phyloP scores from a whole-genome alignment of 352 stramenopile species.

The Saprolegnia parasitica region DNA sequence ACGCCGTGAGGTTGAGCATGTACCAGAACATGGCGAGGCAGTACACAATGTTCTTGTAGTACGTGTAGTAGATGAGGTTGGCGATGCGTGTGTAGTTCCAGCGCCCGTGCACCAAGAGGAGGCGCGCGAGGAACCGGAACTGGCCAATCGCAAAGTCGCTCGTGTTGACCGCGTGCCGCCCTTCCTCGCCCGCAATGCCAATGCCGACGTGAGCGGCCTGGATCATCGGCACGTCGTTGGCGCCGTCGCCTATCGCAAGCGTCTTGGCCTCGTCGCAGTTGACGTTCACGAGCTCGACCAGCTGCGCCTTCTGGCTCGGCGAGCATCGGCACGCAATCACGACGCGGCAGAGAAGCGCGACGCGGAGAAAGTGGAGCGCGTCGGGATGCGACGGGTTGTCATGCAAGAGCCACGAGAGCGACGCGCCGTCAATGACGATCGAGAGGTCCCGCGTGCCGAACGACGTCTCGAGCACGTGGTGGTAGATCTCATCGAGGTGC shows the following conservation, averaged over 20 bases:
- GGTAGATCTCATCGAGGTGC: conserved; percentile 75
- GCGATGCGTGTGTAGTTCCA: conserved; percentile 86
- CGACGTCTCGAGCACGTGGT: conserved; percentile 28
- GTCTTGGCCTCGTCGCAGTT: conserved; percentile 81
- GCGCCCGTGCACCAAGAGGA: conserved; percentile 75
- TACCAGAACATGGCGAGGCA: conserved; percentile 90
- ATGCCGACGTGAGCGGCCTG: conserved; percentile 86
- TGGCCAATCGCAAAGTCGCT: conserved; percentile 81
- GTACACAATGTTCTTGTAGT: conserved; percentile 92
- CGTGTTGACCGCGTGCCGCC: conserved; percentile 92
- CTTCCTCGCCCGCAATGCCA: conserved; percentile 97
- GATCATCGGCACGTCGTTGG: conserved; percentile 90
- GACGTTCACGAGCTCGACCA: conserved; percentile 94
- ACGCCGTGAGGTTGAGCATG: conserved; percentile 78
- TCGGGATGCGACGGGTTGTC: conserved; percentile 4
- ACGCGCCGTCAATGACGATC: conserved; percentile 92
- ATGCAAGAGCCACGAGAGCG: conserved; percentile 5
- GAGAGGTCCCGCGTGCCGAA: conserved; percentile 35
- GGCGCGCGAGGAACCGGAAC: conserved; percentile 69
- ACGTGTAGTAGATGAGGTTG: conserved; percentile 87
- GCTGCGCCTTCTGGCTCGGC: conserved; percentile 96
- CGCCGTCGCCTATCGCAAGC: conserved; percentile 86
- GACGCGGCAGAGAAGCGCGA: conserved; percentile 89
- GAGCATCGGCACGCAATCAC: conserved; percentile 98
- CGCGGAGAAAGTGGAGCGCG: conserved; percentile 65